Conservation (phyloP, 2,329 filamentous ascomycete genomes). For the Fusarium veterinarium region DNA sequence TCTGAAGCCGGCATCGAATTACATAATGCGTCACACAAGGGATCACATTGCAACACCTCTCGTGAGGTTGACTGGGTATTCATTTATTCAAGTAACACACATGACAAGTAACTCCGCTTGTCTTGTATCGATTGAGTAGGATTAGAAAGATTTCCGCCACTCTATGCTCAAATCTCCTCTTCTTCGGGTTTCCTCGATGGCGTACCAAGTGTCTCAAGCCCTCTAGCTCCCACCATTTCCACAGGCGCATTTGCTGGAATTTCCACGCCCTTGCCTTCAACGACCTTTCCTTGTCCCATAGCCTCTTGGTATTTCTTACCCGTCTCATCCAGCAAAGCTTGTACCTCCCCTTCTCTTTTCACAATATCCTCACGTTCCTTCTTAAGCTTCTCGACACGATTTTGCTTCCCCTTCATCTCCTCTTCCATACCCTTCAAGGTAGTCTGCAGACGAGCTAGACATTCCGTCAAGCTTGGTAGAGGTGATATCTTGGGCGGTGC, state of each 20-base stretch:
- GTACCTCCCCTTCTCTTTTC: constrained; percentile 80
- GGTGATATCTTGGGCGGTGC: constrained; percentile 81
- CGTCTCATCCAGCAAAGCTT: constrained; percentile 82
- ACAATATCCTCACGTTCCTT: constrained; percentile 76
- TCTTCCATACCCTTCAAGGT: constrained; percentile 72
- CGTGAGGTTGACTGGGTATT: neutral
- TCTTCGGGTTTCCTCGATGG: constrained; percentile 42
- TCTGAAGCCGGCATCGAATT: neutral
- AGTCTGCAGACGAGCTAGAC: constrained; percentile 71
- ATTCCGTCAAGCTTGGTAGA: constrained; percentile 77
- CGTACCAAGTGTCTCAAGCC: constrained; percentile 52
- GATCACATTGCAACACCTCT: neutral
- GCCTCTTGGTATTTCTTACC: constrained; percentile 70
- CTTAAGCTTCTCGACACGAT: constrained; percentile 73
- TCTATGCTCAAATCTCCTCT: constrained; percentile 22
- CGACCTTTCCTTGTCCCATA: constrained; percentile 49
- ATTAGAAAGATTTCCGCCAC: neutral
- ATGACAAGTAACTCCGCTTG: neutral
- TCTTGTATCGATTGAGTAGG: neutral
- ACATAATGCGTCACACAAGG: fast-evolving
- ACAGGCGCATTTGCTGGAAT: constrained; percentile 20
- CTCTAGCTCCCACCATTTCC: constrained; percentile 48
- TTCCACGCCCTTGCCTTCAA: constrained; percentile 38
- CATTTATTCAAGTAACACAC: neutral
- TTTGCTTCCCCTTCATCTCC: constrained; percentile 69